A percentile compares a stretch with the other conserved stretches of the same genome.
These are phyloP conservation scores for Mortierella claussenii DNA, from an alignment of 192 early-diverging fungal genomes.

Conservation along the genomic window DNA sequence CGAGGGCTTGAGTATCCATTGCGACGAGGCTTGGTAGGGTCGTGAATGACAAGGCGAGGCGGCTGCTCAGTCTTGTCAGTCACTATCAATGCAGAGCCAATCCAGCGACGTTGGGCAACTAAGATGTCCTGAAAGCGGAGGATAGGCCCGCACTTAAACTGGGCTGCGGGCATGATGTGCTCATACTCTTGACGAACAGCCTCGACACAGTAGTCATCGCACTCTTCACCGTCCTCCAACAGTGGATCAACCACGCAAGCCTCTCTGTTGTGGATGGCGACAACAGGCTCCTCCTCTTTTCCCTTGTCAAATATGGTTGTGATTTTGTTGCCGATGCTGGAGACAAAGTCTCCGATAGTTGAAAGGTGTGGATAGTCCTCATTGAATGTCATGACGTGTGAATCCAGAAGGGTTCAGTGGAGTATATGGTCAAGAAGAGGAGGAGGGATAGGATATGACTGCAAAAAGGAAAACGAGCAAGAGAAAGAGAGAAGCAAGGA, in stretches of 20 bases:
- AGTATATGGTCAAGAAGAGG: background rate
- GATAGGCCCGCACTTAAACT: slow-evolving; percentile 61
- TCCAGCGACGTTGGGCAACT: slow-evolving; percentile 61
- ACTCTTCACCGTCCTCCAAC: slow-evolving; percentile 31
- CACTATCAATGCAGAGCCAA: slow-evolving; percentile 65
- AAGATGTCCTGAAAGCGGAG: slow-evolving; percentile 66
- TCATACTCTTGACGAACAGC: slow-evolving; percentile 31
- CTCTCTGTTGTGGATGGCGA: slow-evolving; percentile 12
- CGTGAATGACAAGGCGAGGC: slow-evolving; percentile 30
- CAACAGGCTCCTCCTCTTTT: slow-evolving; percentile 2
- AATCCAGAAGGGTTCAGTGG: background rate
- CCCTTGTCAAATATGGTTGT: slow-evolving; percentile 6
- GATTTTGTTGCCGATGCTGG: slow-evolving; percentile 20
- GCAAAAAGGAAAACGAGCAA: background rate
- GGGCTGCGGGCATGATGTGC: slow-evolving; percentile 19
- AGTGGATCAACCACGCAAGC: slow-evolving; percentile 13
- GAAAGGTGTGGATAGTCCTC: slow-evolving; percentile 28
- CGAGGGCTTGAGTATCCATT: slow-evolving; percentile 27
- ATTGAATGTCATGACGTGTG: slow-evolving; percentile 32
- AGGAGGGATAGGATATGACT: background rate
- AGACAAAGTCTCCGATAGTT: slow-evolving; percentile 34
- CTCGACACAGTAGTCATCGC: slow-evolving; percentile 21
- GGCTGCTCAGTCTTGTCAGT: slow-evolving; percentile 33
- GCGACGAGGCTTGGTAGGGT: slow-evolving; percentile 31
- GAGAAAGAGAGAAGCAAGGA: background rate